Percentiles rank a stretch among this genome's conserved stretches.
Conservation (phyloP, 441 rosid genomes). For the Erodium chrysanthum region DNA sequence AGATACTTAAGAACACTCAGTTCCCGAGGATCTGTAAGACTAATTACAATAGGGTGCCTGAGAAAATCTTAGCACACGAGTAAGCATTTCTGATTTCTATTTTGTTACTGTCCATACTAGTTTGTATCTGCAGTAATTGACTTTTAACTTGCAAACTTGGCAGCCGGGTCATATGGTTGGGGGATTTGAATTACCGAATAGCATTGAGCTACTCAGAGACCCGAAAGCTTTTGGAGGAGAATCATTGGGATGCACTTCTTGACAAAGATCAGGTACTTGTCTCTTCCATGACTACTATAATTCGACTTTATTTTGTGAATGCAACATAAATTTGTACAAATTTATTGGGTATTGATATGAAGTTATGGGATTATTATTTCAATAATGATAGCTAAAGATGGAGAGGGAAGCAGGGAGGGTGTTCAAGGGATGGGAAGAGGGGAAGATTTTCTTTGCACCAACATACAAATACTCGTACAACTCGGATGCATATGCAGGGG, state of each 20-base stretch:
- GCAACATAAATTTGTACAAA: not conserved
- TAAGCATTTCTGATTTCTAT: constrained; percentile 23
- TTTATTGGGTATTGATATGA: not conserved
- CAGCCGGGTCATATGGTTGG: constrained; percentile 65
- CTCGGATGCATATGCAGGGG: constrained; percentile 59
- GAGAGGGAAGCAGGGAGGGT: constrained; percentile 65
- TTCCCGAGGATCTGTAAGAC: constrained; percentile 49
- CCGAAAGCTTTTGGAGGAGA: constrained; percentile 33
- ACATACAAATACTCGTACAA: constrained; percentile 56
- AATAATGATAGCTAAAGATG: constrained; percentile 41
- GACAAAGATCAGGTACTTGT: constrained; percentile 53
- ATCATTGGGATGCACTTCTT: constrained; percentile 44
- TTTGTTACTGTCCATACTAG: not conserved
- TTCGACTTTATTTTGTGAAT: not conserved
- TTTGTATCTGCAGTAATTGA: not conserved
- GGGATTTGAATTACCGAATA: constrained; percentile 65
- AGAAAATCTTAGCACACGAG: constrained; percentile 51
- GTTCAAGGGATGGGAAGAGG: constrained; percentile 60
- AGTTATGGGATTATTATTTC: not conserved
- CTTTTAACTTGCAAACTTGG: constrained; percentile 5
- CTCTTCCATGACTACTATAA: not conserved
- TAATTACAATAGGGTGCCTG: constrained; percentile 33
- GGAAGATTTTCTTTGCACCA: constrained; percentile 50
- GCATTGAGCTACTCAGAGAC: constrained; percentile 58
- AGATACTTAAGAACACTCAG: constrained; percentile 48